Base-by-base conservation (phyloP, 208 protist species). In the Acanthamoeba culbertsoni region DNA sequence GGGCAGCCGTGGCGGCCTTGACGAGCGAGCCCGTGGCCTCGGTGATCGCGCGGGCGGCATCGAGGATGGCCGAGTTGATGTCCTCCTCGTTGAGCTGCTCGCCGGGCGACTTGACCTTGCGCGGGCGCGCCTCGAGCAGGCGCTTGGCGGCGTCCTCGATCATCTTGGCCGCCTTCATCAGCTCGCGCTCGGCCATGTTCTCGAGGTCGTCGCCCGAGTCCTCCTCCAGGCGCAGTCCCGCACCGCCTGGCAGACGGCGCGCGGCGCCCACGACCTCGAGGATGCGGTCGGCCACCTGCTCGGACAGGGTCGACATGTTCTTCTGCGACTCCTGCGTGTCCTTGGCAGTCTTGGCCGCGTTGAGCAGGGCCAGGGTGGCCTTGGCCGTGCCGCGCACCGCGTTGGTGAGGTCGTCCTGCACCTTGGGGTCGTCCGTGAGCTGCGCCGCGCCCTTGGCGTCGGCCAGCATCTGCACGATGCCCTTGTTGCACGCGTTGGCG, bases 141-240 rank as follows among this genome's bases (percentile, higher is more conserved):
- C 59, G 57, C 59, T 77, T 92, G 63, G 86, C 86, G 45, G 86
- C 86, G 35, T 92, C 86, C 31, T 92, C 86, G 63, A 92, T 92
- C 59, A 92, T 92, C 63, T 77, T 92, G 86, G 86, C 86, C 20
- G 86, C 86, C 63, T 92, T 92, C 59, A 79, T 51, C 51, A 92
- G 46, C 86, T 92, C 86, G n/a, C 43, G 40, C 31, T 92, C 86
- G 46, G 59, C 55, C 55, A 92, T 26, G 59, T 33, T 43, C 63
- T 92, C 86, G 28, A 92, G 63, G 62, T 92, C 86, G 20, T 92
- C 86, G 1, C 59, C 59, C 12, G 42, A 26, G 14, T 89, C 82
- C 33, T 91, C 86, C 86, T 73, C 51, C 18, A 91, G 86, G 6
- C 86, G 51, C 31, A 91, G 86, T 14, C 59, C 59, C 8, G 51